A percentile compares a stretch with the other conserved stretches of the same genome.
These are phyloP conservation scores for Colletotrichum sp. DNA, from an alignment of 2,329 filamentous ascomycete species.

Conservation along the genomic window DNA sequence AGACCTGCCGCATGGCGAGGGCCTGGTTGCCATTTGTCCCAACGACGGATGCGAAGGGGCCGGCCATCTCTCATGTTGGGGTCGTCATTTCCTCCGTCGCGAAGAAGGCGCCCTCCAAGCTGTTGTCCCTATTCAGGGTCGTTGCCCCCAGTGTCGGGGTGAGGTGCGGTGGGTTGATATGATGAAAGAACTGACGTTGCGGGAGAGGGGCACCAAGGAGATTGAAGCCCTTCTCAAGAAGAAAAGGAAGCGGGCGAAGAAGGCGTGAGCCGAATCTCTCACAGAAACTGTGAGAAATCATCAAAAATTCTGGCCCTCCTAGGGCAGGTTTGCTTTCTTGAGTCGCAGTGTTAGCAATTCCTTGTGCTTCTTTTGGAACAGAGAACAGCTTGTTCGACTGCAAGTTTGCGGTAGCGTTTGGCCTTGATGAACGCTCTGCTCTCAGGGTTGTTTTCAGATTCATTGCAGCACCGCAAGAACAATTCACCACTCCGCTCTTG, in stretches of 20 bases:
- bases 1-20: constrained; percentile 48
- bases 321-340: not conserved
- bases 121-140: constrained; percentile 71
- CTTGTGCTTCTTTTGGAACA: not conserved
- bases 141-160: constrained; percentile 73
- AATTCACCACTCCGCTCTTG: not conserved
- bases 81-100: constrained; percentile 51
- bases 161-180: constrained; percentile 75
- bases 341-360: not conserved
- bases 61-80: constrained; percentile 67
- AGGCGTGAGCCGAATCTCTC: not conserved
- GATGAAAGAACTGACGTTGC: constrained; percentile 81
- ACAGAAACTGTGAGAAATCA: not conserved
- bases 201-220: constrained; percentile 73
- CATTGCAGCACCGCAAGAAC: not conserved
- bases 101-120: constrained; percentile 37
- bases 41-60: constrained; percentile 59
- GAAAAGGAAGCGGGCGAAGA: constrained; percentile 28
- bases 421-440: not conserved
- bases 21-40: constrained; percentile 63
- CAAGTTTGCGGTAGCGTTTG: not conserved
- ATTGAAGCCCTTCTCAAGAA: constrained; percentile 67
- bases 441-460: not conserved
- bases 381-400: not conserved
- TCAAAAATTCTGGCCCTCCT: not conserved